Conservation (phyloP, 2,329 filamentous ascomycete species). For the Aspergillaceae sp. region DNA sequence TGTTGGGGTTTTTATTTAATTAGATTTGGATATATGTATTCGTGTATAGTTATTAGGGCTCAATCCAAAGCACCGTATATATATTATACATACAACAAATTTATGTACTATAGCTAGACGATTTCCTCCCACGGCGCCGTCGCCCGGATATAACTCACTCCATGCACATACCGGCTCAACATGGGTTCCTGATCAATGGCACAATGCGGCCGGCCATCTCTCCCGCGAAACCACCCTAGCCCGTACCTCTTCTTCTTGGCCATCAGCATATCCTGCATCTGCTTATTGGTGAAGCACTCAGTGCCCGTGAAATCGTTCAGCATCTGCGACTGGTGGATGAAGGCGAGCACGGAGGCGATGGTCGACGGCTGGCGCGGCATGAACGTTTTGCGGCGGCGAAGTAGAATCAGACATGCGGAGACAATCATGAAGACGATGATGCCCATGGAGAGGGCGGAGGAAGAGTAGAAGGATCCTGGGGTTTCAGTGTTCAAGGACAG, state of each 20-base stretch:
- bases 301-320: constrained; percentile 66
- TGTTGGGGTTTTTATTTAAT: too few relatives aligned
- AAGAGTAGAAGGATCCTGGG: constrained; percentile 56
- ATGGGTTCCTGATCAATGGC: constrained; percentile 72
- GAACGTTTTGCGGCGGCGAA: constrained; percentile 58
- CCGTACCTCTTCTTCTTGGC: constrained; percentile 60
- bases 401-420: constrained; percentile 53
- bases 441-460: constrained; percentile 51
- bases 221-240: constrained; percentile 65
- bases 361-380: constrained; percentile 70
- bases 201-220: constrained; percentile 65
- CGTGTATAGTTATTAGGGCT: too few relatives aligned
- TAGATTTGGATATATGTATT: too few relatives aligned
- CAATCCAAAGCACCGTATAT: too few relatives aligned
- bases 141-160: constrained; percentile 30
- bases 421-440: constrained; percentile 59
- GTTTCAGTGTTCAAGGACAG: constrained; percentile 41
- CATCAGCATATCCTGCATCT: constrained; percentile 56
- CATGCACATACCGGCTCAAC: constrained; percentile 56
- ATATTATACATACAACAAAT: neutral
- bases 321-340: constrained; percentile 75
- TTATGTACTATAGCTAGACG: neutral
- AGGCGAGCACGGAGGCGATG: constrained; percentile 66
- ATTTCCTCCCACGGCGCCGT: constrained; percentile 18
- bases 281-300: constrained; percentile 50